Conservation (phyloP, 345 rosid genomes). For the Bretschneidera sinensis region DNA sequence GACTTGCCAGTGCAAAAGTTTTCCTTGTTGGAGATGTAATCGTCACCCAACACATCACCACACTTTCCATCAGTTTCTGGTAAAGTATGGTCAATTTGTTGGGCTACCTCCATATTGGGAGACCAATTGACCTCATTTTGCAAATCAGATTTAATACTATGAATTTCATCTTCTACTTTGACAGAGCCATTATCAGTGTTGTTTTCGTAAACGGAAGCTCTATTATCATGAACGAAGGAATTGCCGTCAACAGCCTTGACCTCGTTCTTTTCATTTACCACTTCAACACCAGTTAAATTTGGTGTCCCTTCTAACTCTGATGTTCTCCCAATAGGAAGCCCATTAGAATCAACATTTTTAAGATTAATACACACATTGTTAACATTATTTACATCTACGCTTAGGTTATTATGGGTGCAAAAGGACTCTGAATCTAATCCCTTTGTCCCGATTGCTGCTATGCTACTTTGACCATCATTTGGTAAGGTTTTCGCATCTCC, state of each 20-base stretch:
- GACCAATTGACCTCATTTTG: constrained; percentile 40
- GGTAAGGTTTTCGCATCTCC: constrained; percentile 32
- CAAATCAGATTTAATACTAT: constrained; percentile 28
- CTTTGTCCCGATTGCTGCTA: constrained; percentile 35
- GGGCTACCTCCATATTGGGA: constrained; percentile 27
- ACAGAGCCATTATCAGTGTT: constrained; percentile 22
- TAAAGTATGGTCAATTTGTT: constrained; percentile 31
- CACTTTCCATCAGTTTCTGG: constrained; percentile 32
- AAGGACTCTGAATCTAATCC: constrained; percentile 65
- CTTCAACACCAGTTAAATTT: constrained; percentile 39
- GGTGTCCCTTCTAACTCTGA: constrained; percentile 37
- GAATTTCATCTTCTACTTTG: constrained; percentile 43
- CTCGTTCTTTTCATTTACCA: constrained; percentile 38
- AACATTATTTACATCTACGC: constrained; percentile 51
- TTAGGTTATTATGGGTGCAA: constrained; percentile 45
- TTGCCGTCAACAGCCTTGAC: constrained; percentile 28
- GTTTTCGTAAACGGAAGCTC: constrained; percentile 22
- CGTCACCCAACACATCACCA: constrained; percentile 24
- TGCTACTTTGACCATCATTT: constrained; percentile 37
- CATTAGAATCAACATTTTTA: constrained; percentile 41
- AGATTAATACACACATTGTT: constrained; percentile 32
- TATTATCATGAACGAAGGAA: constrained; percentile 26
- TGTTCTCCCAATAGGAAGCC: constrained; percentile 25
- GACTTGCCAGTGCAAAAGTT: constrained; percentile 28
- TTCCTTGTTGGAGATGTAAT: constrained; percentile 29